Conservation (phyloP, 1,284 basidiomycete species). For the Leccinum colubrinum region DNA sequence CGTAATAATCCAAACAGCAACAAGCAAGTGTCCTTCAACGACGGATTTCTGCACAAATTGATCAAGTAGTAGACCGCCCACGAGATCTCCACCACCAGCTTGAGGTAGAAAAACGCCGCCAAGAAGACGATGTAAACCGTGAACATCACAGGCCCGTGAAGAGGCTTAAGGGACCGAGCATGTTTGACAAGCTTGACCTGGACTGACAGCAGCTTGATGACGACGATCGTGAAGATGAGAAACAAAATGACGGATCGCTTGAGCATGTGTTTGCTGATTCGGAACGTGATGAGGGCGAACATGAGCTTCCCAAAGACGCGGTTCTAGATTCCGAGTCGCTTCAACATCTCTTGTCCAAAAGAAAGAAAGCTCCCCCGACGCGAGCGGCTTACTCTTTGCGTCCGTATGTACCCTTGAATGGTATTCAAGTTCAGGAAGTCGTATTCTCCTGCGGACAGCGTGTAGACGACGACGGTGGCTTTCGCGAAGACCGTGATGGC, state of each 20-base stretch:
- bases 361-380: background rate
- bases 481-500: conserved; percentile 22
- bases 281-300: conserved; percentile 28
- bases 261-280: conserved; percentile 27
- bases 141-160: conserved; percentile 27
- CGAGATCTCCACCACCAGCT: conserved; percentile 27
- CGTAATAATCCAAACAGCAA: conserved; percentile 26
- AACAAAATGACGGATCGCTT: conserved; percentile 30
- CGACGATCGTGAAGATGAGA: conserved; percentile 30
- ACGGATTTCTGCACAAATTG: conserved; percentile 28
- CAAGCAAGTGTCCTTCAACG: conserved; percentile 23
- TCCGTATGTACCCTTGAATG: conserved; percentile 20
- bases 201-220: conserved; percentile 29
- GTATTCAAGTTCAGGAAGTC: conserved; percentile 16
- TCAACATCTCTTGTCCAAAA: background rate
- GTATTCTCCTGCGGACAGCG: conserved; percentile 22
- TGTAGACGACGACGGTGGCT: conserved; percentile 16
- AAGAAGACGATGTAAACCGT: conserved; percentile 24
- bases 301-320: conserved; percentile 25
- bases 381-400: conserved; percentile 18
- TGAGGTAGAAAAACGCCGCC: conserved; percentile 29
- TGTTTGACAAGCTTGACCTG: conserved; percentile 32
- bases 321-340: conserved; percentile 10
- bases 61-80: conserved; percentile 31
- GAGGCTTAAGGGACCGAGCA: conserved; percentile 26